Evolutionary conservation across 1,284 basidiomycete species (phyloP).

Genomic region (Ceratobasidium sp.): DNA sequence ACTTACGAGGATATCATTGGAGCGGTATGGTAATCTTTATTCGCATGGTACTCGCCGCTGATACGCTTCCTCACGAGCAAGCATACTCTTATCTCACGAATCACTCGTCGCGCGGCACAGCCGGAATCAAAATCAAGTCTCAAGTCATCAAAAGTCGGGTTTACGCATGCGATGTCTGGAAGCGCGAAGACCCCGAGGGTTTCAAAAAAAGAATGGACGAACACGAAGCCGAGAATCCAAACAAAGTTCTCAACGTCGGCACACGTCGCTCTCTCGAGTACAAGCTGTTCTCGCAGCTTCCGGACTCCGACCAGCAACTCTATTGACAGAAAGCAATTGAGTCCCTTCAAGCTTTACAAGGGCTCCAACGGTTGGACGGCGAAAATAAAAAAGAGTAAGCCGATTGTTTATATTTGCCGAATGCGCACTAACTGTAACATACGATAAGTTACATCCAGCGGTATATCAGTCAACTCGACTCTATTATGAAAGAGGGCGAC

Average conservation of each 20-base stretch:
- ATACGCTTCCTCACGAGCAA: neutral
- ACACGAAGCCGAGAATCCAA: neutral
- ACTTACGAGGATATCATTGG: neutral
- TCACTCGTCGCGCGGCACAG: constrained; percentile 1
- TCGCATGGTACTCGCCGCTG: neutral
- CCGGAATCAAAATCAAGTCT: neutral
- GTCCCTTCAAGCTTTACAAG: neutral
- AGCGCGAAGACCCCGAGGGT: neutral
- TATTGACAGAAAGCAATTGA: neutral
- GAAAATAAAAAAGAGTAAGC: neutral
- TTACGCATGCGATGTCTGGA: neutral
- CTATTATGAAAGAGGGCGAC: neutral
- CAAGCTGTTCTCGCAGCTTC: neutral
- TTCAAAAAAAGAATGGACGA: neutral
- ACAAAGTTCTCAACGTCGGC: neutral
- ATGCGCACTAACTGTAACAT: neutral
- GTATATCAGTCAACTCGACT: neutral
- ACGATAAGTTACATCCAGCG: neutral
- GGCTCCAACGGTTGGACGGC: neutral
- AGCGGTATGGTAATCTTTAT: neutral
- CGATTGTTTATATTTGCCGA: too few species aligned
- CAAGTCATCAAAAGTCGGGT: neutral
- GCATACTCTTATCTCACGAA: neutral
- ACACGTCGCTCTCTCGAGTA: neutral
- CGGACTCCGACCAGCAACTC: neutral